Evolutionary conservation across 169 alveolate species (phyloP), one percentile per base, ranked within the genome.

Genomic region (Eimeria praecox): DNA sequence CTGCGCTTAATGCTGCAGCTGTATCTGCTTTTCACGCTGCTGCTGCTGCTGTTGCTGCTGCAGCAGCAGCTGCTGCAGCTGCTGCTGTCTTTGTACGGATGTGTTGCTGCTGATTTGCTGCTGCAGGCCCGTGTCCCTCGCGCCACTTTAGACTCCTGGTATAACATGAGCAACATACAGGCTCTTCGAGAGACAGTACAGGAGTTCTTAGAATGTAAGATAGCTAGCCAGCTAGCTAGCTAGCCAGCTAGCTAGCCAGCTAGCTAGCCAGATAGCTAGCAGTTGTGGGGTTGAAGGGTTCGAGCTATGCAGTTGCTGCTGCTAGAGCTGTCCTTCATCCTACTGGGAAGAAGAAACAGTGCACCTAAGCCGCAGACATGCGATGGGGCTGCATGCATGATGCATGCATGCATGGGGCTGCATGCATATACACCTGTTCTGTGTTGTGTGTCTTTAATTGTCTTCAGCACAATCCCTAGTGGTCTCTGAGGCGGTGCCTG

Each of bases 131-230:
- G 66, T 10, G 18, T 80, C n/a, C 0, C 89, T n/a, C 89, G 64
- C 22, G 27, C 56, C 66, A 80, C 89, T 8, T 44, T 42, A 40
- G 62, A 42, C 35, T 18, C 30, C 33, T 80, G 89, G 89, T 80
- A 42, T 46, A 80, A 80, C 66, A 44, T 38, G 38, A 66, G 89
- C 89, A 80, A 80, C 38, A n/a, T 80, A 18, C 56, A 80, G 46
- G 89, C 89, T 16, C 69, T 80, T 24, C 62, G 89, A 33, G 56
- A 46, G 89, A 24, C 64, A 33, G 89, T 80, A 9, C 89, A 80
- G 89, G 64, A 80, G 42, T 80, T 80, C 89, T 33, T 80, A n/a
- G 89, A 80, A 14, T 62, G 89, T 80, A 46, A 80, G 64, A 9
- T 38, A 64, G 56, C 56, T 49, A 49, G 56, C 56, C 56, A 49